A percentile compares a stretch with the other conserved stretches of the same genome.
Evolutionary conservation across 2,329 filamentous ascomycete genomes (phyloP).

Genomic region (Venturia pyrina): DNA sequence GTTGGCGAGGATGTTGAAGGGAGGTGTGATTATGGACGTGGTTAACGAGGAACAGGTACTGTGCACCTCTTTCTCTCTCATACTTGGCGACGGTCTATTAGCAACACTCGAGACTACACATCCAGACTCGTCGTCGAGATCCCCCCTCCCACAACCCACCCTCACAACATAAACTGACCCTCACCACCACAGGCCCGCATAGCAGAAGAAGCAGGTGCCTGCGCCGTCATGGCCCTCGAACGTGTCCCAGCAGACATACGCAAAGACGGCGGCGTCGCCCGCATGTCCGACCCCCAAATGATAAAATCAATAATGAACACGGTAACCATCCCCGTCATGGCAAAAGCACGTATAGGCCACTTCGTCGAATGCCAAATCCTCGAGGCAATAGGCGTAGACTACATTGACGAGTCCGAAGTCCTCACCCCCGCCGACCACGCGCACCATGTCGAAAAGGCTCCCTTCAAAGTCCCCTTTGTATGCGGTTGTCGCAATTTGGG

Average conservation of each 20-base stretch:
- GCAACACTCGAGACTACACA: too few relatives aligned
- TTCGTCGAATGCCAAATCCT: slow-evolving; percentile 98
- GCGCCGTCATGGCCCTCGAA: slow-evolving; percentile 97
- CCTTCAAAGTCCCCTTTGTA: slow-evolving; percentile 80
- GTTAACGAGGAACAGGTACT: slow-evolving; percentile 72
- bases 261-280: slow-evolving; percentile 80
- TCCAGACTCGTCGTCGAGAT: too few relatives aligned
- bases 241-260: slow-evolving; percentile 95
- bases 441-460: slow-evolving; percentile 84
- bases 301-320: slow-evolving; percentile 92
- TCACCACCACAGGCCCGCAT: slow-evolving; percentile 62
- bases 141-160: neutral
- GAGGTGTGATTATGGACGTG: slow-evolving; percentile 99
- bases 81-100: too few relatives aligned
- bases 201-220: slow-evolving; percentile 91
- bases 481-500: slow-evolving; percentile 92
- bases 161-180: slow-evolving; percentile 7
- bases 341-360: slow-evolving; percentile 94
- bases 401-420: slow-evolving; percentile 97
- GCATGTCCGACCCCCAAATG: slow-evolving; percentile 92
- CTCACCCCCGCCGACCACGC: slow-evolving; percentile 86
- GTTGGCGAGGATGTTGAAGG: slow-evolving; percentile 95
- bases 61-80: neutral
- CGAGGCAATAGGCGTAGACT: slow-evolving; percentile 88
- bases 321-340: slow-evolving; percentile 98